Percentiles rank a stretch among this genome's conserved stretches.
phyloP scores from a whole-genome alignment of 306 rosid species.

The Medicago truncatula region MtrunA17r5.0-ANR NC_053043.1:50867501-50868000 shows the following conservation, averaged over 20 bases:
- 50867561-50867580: neutral
- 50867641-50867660: constrained; percentile 42
- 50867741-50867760: constrained; percentile 55
- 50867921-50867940: neutral
- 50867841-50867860: too few species aligned
- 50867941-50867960: neutral
- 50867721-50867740: constrained; percentile 39
- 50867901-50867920: neutral
- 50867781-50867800: constrained; percentile 23
- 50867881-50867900: neutral
- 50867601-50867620: neutral
- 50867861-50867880: too few species aligned
- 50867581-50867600: neutral
- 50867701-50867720: neutral
- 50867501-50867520: constrained; percentile 33
- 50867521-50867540: constrained; percentile 31
- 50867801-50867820: constrained; percentile 11
- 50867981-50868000: neutral
- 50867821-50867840: neutral
- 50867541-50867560: neutral
- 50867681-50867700: constrained; percentile 23
- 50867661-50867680: constrained; percentile 39
- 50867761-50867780: constrained; percentile 36
- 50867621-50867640: constrained; percentile 36
- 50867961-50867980: neutral